phyloP scores from a whole-genome alignment of 2,329 filamentous ascomycete genomes.

The Aspergillus tanneri region DNA sequence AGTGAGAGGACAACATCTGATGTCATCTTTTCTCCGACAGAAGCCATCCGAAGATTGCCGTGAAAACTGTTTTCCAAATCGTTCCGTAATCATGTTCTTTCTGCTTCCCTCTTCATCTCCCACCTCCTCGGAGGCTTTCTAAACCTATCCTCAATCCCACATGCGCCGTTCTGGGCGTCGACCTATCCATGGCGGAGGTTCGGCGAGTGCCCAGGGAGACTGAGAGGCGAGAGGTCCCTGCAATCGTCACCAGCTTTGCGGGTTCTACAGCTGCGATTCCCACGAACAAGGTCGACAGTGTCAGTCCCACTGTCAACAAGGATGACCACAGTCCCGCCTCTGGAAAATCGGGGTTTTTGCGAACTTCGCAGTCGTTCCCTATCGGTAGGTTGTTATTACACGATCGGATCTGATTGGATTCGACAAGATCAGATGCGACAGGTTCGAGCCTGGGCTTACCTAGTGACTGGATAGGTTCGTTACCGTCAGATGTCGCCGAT shows the following conservation, averaged over 20 bases:
- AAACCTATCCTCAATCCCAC: slow-evolving; percentile 7
- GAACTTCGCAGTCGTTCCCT: slow-evolving; percentile 23
- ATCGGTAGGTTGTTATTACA: slow-evolving; percentile 28
- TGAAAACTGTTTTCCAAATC: background rate
- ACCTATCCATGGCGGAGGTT: slow-evolving; percentile 34
- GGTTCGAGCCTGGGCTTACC: background rate
- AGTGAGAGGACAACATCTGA: no score
- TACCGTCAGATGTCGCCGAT: slow-evolving; percentile 31
- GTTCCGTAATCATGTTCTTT: background rate
- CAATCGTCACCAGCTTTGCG: slow-evolving; percentile 25
- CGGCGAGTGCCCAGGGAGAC: slow-evolving; percentile 26
- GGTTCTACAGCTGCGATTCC: slow-evolving; percentile 19
- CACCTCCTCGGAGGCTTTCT: background rate
- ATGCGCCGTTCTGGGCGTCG: slow-evolving; percentile 25
- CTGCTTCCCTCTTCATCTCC: background rate
- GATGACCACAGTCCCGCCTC: slow-evolving; percentile 14
- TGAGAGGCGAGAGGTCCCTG: slow-evolving; percentile 23
- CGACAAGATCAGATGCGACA: background rate
- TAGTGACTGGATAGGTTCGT: slow-evolving; percentile 24
- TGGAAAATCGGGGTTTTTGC: slow-evolving; percentile 14
- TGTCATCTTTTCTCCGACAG: no score
- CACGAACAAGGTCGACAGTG: slow-evolving; percentile 7
- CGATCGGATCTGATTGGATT: background rate
- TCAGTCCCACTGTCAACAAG: slow-evolving; percentile 9
- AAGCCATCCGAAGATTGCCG: no score